Percentiles rank a stretch among this genome's conserved stretches.
These are phyloP conservation scores for Boletales sp. DNA, from an alignment of 768 basidiomycete species.

Conservation along the genomic window DNA sequence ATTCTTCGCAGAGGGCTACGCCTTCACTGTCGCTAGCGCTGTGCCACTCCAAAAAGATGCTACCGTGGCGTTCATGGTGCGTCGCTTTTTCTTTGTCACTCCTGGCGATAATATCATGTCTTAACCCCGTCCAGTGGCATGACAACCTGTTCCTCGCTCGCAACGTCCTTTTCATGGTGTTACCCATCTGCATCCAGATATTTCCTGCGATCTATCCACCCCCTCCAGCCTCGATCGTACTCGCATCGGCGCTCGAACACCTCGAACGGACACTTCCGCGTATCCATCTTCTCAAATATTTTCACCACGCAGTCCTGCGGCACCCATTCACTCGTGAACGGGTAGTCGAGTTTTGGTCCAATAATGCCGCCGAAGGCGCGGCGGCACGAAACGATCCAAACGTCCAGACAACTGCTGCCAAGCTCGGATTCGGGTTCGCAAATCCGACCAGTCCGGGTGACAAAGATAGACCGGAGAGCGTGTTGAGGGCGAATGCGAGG, in stretches of 20 bases:
- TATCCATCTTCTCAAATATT: constrained; percentile 53
- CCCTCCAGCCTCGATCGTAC: constrained; percentile 27
- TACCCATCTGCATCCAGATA: constrained; percentile 49
- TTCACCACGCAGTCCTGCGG: constrained; percentile 56
- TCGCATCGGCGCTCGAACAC: constrained; percentile 22
- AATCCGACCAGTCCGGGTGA: constrained; percentile 9
- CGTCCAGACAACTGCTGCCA: constrained; percentile 45
- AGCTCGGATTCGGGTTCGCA: constrained; percentile 40
- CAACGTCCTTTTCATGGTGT: constrained; percentile 52
- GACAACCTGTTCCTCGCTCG: constrained; percentile 54
- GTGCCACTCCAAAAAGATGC: constrained; percentile 44
- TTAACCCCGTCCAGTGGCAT: constrained; percentile 51
- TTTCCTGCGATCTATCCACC: constrained; percentile 34
- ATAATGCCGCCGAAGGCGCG: constrained; percentile 49
- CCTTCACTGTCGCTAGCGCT: constrained; percentile 42
- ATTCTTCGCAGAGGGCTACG: constrained; percentile 53
- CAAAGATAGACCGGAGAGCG: constrained; percentile 15
- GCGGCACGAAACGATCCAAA: constrained; percentile 45
- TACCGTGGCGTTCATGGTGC: constrained; percentile 37
- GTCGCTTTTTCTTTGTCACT: constrained; percentile 4
- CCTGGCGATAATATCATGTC: not conserved
- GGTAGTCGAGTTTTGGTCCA: constrained; percentile 54
- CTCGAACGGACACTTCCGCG: constrained; percentile 41
- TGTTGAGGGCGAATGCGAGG: constrained; percentile 25
- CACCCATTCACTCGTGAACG: constrained; percentile 43